phyloP scores from a whole-genome alignment of 225 moss, liverwort and hornwort genomes.

The Pseudoscleropodium purum region DNA sequence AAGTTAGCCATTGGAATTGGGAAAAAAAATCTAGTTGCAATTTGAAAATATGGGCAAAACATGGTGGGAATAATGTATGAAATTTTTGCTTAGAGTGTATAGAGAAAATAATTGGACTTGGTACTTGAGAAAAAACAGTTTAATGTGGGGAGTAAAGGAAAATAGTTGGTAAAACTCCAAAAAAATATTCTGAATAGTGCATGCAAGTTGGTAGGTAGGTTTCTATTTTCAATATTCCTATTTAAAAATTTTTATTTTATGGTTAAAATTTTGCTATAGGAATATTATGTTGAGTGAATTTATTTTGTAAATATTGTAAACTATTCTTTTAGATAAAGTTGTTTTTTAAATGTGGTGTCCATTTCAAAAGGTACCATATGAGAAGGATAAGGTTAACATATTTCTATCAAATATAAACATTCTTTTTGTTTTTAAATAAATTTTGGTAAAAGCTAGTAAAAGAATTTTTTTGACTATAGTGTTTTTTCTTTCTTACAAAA shows the following conservation, averaged over 20 bases:
- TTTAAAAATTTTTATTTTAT: background rate
- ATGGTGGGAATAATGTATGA: too few species aligned
- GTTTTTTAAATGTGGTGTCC: too few species aligned
- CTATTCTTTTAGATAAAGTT: accelerated
- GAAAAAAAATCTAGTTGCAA: accelerated
- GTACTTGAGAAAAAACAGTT: background rate
- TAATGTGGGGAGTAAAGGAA: accelerated
- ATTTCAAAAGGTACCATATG: too few species aligned
- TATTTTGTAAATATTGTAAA: background rate
- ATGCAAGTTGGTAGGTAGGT: too few species aligned
- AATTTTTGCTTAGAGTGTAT: too few species aligned
- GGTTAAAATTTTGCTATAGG: accelerated
- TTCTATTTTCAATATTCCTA: background rate
- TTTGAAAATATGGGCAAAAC: background rate
- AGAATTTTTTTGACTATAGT: background rate
- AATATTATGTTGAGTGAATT: background rate
- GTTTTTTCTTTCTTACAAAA: background rate
- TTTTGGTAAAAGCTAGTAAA: background rate
- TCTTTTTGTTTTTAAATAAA: background rate
- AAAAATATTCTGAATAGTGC: accelerated
- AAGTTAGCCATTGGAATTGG: background rate
- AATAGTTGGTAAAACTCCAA: background rate
- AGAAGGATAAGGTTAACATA: accelerated
- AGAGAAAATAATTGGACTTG: accelerated
- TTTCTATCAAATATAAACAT: accelerated